phyloP scores from a whole-genome alignment of 129 eudicot species.

The Helichrysum umbraculigerum region DNA sequence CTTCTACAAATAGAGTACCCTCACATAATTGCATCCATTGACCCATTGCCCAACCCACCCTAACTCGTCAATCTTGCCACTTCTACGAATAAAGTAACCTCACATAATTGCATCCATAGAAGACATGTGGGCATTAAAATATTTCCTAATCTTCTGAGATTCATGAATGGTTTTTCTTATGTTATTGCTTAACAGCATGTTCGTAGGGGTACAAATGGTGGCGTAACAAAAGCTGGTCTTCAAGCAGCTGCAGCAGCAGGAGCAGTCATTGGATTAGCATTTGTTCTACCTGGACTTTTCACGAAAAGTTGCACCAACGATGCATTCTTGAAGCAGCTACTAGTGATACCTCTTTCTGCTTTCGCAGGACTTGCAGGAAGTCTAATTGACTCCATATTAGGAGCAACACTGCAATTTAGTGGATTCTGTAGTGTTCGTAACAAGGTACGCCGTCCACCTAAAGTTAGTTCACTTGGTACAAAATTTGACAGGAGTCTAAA shows the following conservation, averaged over 20 bases:
- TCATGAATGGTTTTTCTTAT: background rate
- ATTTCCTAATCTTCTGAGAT: background rate
- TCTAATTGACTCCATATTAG: constrained; percentile 67
- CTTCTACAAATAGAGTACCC: background rate
- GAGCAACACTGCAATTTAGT: constrained; percentile 82
- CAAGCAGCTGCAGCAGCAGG: constrained; percentile 94
- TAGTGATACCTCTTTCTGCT: constrained; percentile 82
- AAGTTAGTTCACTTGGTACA: constrained; percentile 5
- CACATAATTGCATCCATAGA: background rate
- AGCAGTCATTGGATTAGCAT: constrained; percentile 74
- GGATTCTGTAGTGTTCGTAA: constrained; percentile 86
- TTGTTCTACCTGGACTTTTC: constrained; percentile 62
- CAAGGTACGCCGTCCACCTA: constrained; percentile 45
- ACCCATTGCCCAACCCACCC: background rate
- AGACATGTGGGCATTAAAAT: background rate
- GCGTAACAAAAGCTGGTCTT: constrained; percentile 80
- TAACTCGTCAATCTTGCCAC: background rate
- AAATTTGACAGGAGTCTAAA: background rate
- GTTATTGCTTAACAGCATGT: constrained; percentile 62
- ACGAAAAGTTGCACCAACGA: constrained; percentile 60
- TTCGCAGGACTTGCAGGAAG: constrained; percentile 81
- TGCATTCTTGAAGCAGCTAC: constrained; percentile 65
- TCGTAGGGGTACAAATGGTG: constrained; percentile 98
- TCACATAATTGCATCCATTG: background rate
- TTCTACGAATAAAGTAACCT: background rate